These are phyloP conservation scores for Fusarium compactum DNA, from an alignment of 2,329 filamentous ascomycete genomes.

Conservation along the genomic window DNA sequence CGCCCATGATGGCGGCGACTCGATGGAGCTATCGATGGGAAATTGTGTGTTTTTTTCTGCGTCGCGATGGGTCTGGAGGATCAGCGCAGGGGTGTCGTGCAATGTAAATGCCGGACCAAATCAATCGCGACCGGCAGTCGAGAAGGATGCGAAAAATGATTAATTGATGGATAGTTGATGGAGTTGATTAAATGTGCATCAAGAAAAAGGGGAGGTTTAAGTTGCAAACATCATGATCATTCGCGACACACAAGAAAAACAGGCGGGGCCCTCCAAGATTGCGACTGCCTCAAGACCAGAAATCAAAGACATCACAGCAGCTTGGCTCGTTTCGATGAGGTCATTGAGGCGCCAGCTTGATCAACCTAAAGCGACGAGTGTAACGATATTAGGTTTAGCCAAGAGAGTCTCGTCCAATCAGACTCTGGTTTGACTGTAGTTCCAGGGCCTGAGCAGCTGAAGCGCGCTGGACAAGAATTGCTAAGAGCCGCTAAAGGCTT, in stretches of 20 bases:
- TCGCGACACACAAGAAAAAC: neutral
- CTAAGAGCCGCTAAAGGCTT: constrained; percentile 38
- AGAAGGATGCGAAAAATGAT: neutral
- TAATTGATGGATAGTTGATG: neutral
- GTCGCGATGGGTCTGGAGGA: constrained; percentile 21
- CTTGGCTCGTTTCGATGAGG: constrained; percentile 33
- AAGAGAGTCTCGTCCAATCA: neutral
- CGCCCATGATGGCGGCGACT: constrained; percentile 49
- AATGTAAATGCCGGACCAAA: constrained; percentile 3
- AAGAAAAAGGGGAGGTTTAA: neutral
- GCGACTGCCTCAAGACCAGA: constrained; percentile 11
- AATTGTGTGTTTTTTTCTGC: neutral
- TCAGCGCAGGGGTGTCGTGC: constrained; percentile 31
- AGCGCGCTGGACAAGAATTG: constrained; percentile 12
- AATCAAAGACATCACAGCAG: constrained; percentile 39
- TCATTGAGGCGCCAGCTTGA: constrained; percentile 34
- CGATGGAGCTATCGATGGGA: constrained; percentile 6
- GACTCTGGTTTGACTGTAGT: neutral
- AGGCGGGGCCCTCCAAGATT: constrained; percentile 37
- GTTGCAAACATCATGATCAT: constrained; percentile 4
- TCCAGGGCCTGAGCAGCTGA: constrained; percentile 33
- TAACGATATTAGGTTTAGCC: constrained; percentile 28
- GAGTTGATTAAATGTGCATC: neutral
- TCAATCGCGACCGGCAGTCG: constrained; percentile 11
- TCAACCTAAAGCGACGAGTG: constrained; percentile 5